These are phyloP conservation scores for Metrosideros polymorpha DNA, from an alignment of 441 rosid species.

Conservation along the genomic window DNA sequence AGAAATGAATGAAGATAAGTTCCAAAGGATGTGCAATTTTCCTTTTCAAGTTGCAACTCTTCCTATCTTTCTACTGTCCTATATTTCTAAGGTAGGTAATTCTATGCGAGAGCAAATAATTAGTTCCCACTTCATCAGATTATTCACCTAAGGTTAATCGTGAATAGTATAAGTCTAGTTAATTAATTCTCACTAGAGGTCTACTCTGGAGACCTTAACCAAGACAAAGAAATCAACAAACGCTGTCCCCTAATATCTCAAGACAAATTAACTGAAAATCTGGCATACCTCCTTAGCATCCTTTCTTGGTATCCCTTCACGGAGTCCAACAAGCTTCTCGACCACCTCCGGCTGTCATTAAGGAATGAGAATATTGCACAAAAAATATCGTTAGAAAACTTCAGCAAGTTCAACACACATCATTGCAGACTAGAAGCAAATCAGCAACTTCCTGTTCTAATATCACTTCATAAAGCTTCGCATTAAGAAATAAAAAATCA, in stretches of 20 bases:
- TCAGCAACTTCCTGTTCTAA: neutral
- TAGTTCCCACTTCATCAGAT: neutral
- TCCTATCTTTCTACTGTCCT: neutral
- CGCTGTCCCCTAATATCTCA: neutral
- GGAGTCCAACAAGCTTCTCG: slow-evolving; percentile 88
- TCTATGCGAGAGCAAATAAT: neutral
- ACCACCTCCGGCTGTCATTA: slow-evolving; percentile 83
- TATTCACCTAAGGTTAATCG: neutral
- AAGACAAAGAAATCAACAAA: neutral
- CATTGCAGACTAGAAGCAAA: neutral
- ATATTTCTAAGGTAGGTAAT: neutral
- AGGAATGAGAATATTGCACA: neutral
- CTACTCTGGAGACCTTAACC: neutral
- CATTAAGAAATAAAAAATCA: neutral
- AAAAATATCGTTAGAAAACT: neutral
- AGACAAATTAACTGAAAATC: neutral
- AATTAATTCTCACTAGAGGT: neutral
- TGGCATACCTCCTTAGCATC: slow-evolving; percentile 90
- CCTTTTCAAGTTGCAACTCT: neutral
- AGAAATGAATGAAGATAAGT: neutral
- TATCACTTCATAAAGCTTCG: neutral
- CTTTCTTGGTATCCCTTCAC: slow-evolving; percentile 95
- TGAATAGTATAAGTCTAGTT: neutral
- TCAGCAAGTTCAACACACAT: neutral
- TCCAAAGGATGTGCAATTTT: neutral